A percentile compares a stretch with the other conserved stretches of the same genome.
These are phyloP conservation scores for Mycena galopus DNA, from an alignment of 768 basidiomycete genomes.

Conservation along the genomic window DNA sequence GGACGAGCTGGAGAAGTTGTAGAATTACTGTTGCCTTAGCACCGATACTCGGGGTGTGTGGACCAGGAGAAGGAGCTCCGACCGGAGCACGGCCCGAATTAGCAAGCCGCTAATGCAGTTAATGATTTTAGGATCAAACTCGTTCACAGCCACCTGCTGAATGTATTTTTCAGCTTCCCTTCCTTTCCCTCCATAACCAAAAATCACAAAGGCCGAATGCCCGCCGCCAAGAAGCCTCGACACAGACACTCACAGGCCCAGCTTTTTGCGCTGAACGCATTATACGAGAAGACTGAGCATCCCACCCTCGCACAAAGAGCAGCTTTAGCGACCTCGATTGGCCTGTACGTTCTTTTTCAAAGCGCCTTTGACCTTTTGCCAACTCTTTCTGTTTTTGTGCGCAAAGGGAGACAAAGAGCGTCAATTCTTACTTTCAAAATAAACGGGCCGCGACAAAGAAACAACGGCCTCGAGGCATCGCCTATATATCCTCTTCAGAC, in stretches of 20 bases:
- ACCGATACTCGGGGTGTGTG: too few species aligned
- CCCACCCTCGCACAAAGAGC: conserved; percentile 77
- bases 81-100: too few species aligned
- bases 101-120: too few species aligned
- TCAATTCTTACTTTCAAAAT: conserved; percentile 91
- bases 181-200: neutral
- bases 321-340: conserved; percentile 76
- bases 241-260: conserved; percentile 82
- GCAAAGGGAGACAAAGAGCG: conserved; percentile 84
- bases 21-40: too few species aligned
- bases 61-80: too few species aligned
- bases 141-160: neutral
- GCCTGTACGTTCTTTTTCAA: conserved; percentile 69
- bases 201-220: too few species aligned
- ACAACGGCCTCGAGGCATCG: conserved; percentile 60
- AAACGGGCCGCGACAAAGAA: conserved; percentile 88
- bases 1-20: too few species aligned
- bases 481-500: conserved; percentile 10
- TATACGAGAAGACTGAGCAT: conserved; percentile 83
- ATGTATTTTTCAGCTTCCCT: neutral
- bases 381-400: conserved; percentile 25
- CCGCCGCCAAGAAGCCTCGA: conserved; percentile 51
- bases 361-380: conserved; percentile 25
- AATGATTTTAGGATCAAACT: too few species aligned
- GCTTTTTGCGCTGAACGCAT: conserved; percentile 81